These are phyloP conservation scores for Ganoderma lucidum DNA, from an alignment of 1,284 basidiomycete genomes.

Conservation along the genomic window DNA sequence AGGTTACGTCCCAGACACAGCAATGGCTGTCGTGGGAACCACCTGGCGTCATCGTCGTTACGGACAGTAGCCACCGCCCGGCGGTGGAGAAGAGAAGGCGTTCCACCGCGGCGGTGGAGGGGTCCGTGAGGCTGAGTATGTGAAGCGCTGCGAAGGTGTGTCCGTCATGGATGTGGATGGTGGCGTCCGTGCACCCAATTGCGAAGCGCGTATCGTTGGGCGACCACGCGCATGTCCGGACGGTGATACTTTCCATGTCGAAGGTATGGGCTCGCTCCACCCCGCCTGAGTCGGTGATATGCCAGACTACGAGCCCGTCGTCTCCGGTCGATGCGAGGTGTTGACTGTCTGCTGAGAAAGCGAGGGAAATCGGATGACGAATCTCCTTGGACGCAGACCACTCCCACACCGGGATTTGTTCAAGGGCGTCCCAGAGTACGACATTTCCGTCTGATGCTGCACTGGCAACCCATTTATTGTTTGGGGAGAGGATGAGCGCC, in stretches of 20 bases:
- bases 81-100: not conserved
- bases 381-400: not conserved
- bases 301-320: not conserved
- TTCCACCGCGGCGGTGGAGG: not conserved
- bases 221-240: not conserved
- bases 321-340: slow-evolving; percentile 1
- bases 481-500: not conserved
- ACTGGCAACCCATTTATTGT: slow-evolving; percentile 1
- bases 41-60: not conserved
- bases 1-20: slow-evolving; percentile 1
- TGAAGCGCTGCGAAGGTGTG: not conserved
- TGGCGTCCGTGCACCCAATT: not conserved
- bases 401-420: not conserved
- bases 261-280: not conserved
- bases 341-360: not conserved
- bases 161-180: slow-evolving; percentile 1
- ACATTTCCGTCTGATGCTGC: not conserved
- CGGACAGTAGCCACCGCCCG: slow-evolving; percentile 6
- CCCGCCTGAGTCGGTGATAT: not conserved
- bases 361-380: not conserved
- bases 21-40: slow-evolving; percentile 1
- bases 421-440: slow-evolving; percentile 1
- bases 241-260: not conserved
- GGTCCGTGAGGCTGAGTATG: not conserved
- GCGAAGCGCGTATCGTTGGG: not conserved